These are phyloP conservation scores for Phytophthora tentaculata DNA, from an alignment of 352 stramenopile genomes.

Conservation along the genomic window DNA sequence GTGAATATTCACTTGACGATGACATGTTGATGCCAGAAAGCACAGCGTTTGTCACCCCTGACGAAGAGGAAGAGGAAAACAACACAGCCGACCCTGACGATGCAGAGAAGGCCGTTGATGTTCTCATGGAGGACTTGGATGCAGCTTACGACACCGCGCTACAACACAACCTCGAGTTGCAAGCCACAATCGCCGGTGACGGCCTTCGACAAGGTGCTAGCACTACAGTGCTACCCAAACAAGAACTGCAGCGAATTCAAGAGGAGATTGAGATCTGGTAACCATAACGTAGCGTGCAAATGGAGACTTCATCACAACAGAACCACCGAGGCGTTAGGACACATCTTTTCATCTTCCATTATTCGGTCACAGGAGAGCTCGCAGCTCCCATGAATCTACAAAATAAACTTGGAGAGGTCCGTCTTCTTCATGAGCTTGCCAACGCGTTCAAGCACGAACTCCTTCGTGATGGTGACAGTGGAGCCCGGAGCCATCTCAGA, in stretches of 20 bases:
- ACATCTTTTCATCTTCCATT: slow-evolving; percentile 30
- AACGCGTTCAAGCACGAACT: slow-evolving; percentile 94
- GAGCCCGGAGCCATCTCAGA: slow-evolving; percentile 88
- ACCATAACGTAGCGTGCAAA: slow-evolving; percentile 8
- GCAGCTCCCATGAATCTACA: slow-evolving; percentile 75
- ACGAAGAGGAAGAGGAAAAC: slow-evolving; percentile 30
- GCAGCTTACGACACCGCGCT: slow-evolving; percentile 49
- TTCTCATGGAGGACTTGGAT: slow-evolving; percentile 59
- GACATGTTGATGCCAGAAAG: slow-evolving; percentile 45
- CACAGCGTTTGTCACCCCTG: slow-evolving; percentile 39
- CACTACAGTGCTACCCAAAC: slow-evolving; percentile 56
- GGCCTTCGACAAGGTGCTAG: slow-evolving; percentile 51
- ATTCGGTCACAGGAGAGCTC: slow-evolving; percentile 22
- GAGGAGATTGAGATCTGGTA: slow-evolving; percentile 82
- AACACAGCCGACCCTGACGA: slow-evolving; percentile 31
- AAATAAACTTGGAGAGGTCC: slow-evolving; percentile 99
- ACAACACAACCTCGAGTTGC: slow-evolving; percentile 41
- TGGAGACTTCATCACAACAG: slow-evolving; percentile 13
- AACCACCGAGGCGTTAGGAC: slow-evolving; percentile 7
- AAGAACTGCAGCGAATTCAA: slow-evolving; percentile 80
- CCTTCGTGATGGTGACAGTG: slow-evolving; percentile 93
- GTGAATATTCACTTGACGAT: slow-evolving; percentile 55
- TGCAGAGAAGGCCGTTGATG: slow-evolving; percentile 52
- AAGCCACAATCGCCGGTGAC: slow-evolving; percentile 55
- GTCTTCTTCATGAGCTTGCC: slow-evolving; percentile 95